Evolutionary conservation across 257 asterid genomes (phyloP).

Genomic region (Paraleonurus japonicus): DNA sequence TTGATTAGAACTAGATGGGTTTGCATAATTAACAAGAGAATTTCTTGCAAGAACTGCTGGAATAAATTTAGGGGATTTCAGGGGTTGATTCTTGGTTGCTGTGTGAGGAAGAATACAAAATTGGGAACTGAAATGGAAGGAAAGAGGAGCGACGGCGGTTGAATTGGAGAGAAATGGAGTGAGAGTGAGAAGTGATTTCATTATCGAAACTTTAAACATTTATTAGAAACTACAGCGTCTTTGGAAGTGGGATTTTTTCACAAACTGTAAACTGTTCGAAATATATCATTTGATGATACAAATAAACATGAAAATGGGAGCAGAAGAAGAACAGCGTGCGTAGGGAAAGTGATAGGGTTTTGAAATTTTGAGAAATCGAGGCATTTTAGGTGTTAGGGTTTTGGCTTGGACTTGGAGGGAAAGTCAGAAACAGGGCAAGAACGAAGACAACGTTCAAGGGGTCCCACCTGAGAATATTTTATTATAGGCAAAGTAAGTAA

Average conservation of each 20-base stretch:
- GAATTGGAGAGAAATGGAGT: constrained; percentile 38
- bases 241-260: neutral
- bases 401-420: constrained; percentile 40
- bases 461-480: neutral
- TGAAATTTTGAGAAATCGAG: constrained; percentile 1
- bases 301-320: neutral
- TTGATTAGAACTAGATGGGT: constrained; percentile 32
- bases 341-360: constrained; percentile 7
- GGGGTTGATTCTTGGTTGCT: constrained; percentile 21
- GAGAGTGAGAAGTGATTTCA: constrained; percentile 51
- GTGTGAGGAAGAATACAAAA: constrained; percentile 29
- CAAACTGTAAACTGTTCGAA: neutral
- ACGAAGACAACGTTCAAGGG: neutral
- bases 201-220: constrained; percentile 49
- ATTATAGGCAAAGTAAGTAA: no score
- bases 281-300: neutral
- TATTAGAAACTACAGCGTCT: neutral
- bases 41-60: constrained; percentile 21
- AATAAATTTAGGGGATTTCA: constrained; percentile 23
- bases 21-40: constrained; percentile 36
- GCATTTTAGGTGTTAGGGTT: constrained; percentile 29
- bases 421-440: neutral
- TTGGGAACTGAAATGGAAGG: constrained; percentile 31
- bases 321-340: neutral
- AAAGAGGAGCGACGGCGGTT: constrained; percentile 33